Conservation (phyloP, 2,329 filamentous ascomycete genomes). For the Nannizziopsis barbatae region DNA sequence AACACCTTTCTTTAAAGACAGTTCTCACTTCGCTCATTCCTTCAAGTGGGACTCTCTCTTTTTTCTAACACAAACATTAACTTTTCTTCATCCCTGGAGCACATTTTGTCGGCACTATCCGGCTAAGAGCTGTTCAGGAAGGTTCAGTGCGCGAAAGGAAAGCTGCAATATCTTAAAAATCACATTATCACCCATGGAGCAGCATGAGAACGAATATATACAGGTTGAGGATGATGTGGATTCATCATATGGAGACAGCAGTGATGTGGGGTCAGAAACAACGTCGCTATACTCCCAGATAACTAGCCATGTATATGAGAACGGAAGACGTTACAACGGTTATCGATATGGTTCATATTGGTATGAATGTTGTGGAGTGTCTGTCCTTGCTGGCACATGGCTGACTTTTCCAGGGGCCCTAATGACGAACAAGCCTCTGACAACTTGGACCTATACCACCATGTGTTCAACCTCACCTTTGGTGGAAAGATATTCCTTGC, state of each 20-base stretch:
- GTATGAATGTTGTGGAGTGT: not conserved
- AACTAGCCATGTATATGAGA: slow-evolving; percentile 17
- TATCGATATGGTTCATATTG: slow-evolving; percentile 17
- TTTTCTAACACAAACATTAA: too few relatives aligned
- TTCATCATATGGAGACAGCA: slow-evolving; percentile 5
- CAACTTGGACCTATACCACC: slow-evolving; percentile 28
- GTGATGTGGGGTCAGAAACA: slow-evolving; percentile 11
- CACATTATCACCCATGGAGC: not conserved
- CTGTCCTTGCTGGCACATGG: not conserved
- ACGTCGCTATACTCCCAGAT: slow-evolving; percentile 19
- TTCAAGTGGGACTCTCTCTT: too few relatives aligned
- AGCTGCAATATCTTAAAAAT: not conserved
- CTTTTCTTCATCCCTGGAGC: too few relatives aligned
- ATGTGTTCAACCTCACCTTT: slow-evolving; percentile 30
- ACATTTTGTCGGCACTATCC: too few relatives aligned
- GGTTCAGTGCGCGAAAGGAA: too few relatives aligned
- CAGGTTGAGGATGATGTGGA: slow-evolving; percentile 8
- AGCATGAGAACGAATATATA: slow-evolving; percentile 1
- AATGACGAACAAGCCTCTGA: slow-evolving; percentile 30
- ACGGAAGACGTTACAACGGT: slow-evolving; percentile 22
- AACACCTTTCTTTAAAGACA: too few relatives aligned
- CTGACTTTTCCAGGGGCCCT: slow-evolving; percentile 16
- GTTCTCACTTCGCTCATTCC: too few relatives aligned
- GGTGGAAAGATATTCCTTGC: slow-evolving; percentile 30
- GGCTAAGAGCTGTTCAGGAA: too few relatives aligned